Evolutionary conservation across 805 yeast species (phyloP), one percentile per base, ranked within the genome.

Genomic region (Dipodascus geniculatus): DNA sequence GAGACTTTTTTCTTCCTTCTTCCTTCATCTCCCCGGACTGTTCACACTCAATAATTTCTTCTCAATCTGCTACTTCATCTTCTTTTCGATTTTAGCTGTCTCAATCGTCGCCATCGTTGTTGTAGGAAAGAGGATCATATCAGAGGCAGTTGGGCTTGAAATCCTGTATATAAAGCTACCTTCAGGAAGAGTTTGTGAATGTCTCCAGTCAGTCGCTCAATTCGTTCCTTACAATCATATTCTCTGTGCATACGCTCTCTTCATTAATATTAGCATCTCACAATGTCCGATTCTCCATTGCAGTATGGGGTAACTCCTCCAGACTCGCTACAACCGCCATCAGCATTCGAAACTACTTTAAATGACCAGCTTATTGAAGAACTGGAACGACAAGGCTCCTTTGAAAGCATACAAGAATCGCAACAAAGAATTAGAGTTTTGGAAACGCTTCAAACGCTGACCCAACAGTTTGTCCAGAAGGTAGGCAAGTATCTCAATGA

Each of bases 321-420:
- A 0, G 85, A 91, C 38, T 87, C 97, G 0, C 68, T 76, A 17
- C 87, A 82, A 0, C 87, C 85, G 8, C 90, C 99, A 0, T 84
- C 95, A 0, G 80, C 87, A 1, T 80, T 79, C 28, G 99, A 93
- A 65, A 81, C 81, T 52, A 72, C 71, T 23, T 68, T 89, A 54
- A 93, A 93, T 65, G 96, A 86, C 63, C 68, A 73, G 49, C 71
- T 93, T 66, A 81, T 93, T 48, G 78, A 76, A 52, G 97, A 89
- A 66, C 73, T 93, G 50, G 85, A 88, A 65, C 74, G 71, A 23
- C 86, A 86, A 61, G 91, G 90, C 2, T 88, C 96, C 0, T 93
- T 93, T 66, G 99, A 93, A 68, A 74, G 83, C 51, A 96, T 87
- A 64, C 77, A 73, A 14, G 97, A 87, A 52, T 87, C 97, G 0